A percentile compares a stretch with the other conserved stretches of the same genome.
phyloP scores from a whole-genome alignment of 2,329 filamentous ascomycete genomes.

The Claviceps sp. region DNA sequence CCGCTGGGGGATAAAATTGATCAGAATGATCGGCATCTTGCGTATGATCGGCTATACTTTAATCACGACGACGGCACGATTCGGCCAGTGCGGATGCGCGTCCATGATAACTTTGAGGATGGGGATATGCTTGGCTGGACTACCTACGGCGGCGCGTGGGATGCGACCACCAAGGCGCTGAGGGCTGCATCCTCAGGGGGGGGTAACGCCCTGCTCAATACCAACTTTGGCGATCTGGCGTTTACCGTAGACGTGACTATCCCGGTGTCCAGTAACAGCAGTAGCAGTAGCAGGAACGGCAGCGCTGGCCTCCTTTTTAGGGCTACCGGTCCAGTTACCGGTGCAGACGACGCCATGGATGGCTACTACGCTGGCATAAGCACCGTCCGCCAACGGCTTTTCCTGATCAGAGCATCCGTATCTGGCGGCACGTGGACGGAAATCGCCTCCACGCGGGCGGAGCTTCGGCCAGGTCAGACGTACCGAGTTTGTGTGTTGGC shows the following conservation, averaged over 20 bases:
- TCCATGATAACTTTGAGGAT: slow-evolving; percentile 28
- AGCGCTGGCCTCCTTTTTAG: slow-evolving; percentile 23
- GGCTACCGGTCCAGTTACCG: slow-evolving; percentile 10
- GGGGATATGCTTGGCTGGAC: slow-evolving; percentile 25
- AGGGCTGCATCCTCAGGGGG: slow-evolving; percentile 7
- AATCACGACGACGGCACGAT: slow-evolving; percentile 27
- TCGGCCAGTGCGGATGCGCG: slow-evolving; percentile 28
- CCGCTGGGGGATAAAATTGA: slow-evolving; percentile 27
- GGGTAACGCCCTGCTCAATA: slow-evolving; percentile 20
- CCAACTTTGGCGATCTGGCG: slow-evolving; percentile 21
- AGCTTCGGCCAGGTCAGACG: slow-evolving; percentile 2
- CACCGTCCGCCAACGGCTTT: slow-evolving; percentile 10
- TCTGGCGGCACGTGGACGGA: slow-evolving; percentile 4
- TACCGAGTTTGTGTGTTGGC: slow-evolving; percentile 8
- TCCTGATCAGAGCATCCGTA: slow-evolving; percentile 10
- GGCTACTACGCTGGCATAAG: slow-evolving; percentile 20
- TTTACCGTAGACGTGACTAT: slow-evolving; percentile 17
- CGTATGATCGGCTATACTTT: slow-evolving; percentile 35
- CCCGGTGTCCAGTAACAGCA: slow-evolving; percentile 5
- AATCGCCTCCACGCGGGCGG: slow-evolving; percentile 3
- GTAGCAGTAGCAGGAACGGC: not conserved
- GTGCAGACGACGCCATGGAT: slow-evolving; percentile 5
- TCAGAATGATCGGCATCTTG: slow-evolving; percentile 31
- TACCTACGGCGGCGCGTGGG: slow-evolving; percentile 11
- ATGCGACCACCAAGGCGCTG: slow-evolving; percentile 10